Percentiles rank a stretch among this genome's conserved stretches.
These are phyloP conservation scores for Polytrichum commune DNA, from an alignment of 225 moss, liverwort and hornwort genomes.

Conservation along the genomic window DNA sequence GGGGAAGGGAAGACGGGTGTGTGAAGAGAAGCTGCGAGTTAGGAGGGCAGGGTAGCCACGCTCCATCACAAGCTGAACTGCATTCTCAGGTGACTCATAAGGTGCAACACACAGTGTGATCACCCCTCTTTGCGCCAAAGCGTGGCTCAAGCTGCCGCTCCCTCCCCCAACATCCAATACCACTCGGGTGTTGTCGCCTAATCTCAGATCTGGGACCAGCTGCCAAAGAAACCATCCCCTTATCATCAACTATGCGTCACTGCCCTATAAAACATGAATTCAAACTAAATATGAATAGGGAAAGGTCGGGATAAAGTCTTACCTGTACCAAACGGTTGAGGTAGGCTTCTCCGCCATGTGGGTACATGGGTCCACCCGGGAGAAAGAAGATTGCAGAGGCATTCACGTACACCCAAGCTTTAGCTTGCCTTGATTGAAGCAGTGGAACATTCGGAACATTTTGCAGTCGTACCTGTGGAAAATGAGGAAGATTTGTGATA, in stretches of 20 bases:
- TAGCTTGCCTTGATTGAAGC: conserved; percentile 31
- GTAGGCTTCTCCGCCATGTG: conserved; percentile 50
- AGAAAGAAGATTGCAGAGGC: conserved; percentile 36
- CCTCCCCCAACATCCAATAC: conserved; percentile 74
- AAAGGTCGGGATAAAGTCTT: background rate
- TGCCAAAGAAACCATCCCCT: conserved; percentile 2
- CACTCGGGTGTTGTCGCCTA: conserved; percentile 55
- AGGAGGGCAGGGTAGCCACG: conserved; percentile 74
- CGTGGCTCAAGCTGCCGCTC: conserved; percentile 60
- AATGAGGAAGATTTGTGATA: background rate
- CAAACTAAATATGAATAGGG: background rate
- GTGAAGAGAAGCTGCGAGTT: conserved; percentile 28
- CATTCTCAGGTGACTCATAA: conserved; percentile 50
- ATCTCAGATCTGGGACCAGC: conserved; percentile 45
- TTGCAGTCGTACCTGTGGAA: conserved; percentile 52
- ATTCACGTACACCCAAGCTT: conserved; percentile 35
- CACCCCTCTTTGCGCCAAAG: conserved; percentile 47
- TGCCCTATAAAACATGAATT: background rate
- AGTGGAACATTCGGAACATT: conserved; percentile 65
- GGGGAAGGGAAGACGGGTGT: conserved; percentile 57
- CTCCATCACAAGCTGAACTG: conserved; percentile 81
- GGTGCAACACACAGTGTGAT: conserved; percentile 61
- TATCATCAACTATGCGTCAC: conserved; percentile 1
- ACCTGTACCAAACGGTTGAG: conserved; percentile 50
- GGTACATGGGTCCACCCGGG: conserved; percentile 56